These are phyloP conservation scores for Apiospora pterosperma DNA, from an alignment of 2,329 filamentous ascomycete genomes.

Conservation along the genomic window DNA sequence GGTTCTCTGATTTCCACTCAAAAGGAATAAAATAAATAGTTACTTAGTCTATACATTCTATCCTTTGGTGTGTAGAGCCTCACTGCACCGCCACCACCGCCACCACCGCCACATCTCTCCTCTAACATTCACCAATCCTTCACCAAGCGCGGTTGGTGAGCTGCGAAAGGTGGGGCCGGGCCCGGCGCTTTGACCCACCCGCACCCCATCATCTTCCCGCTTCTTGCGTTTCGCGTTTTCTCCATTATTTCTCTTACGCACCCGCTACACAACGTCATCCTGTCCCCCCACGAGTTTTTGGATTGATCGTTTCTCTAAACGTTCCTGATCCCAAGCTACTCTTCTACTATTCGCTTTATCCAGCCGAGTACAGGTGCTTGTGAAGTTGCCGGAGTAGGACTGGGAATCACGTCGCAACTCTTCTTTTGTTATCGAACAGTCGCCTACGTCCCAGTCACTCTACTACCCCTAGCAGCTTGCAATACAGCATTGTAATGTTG, in stretches of 20 bases:
- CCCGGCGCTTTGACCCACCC: not conserved
- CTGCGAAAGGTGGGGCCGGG: not conserved
- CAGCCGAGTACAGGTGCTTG: too few relatives aligned
- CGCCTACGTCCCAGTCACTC: not conserved
- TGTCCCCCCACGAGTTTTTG: not conserved
- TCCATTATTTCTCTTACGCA: not conserved
- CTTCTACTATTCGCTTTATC: too few relatives aligned
- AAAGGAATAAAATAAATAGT: not conserved
- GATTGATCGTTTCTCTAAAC: not conserved
- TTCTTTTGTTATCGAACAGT: too few relatives aligned
- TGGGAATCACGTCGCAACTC: too few relatives aligned
- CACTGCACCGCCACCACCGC: too few relatives aligned
- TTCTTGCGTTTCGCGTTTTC: not conserved
- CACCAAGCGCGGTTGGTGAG: too few relatives aligned
- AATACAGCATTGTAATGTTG: not conserved
- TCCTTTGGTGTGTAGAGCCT: too few relatives aligned
- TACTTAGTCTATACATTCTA: too few relatives aligned
- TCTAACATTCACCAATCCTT: too few relatives aligned
- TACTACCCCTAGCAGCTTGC: not conserved
- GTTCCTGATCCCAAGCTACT: not conserved
- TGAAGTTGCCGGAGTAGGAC: too few relatives aligned
- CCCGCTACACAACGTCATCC: too few relatives aligned
- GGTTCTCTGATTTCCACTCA: not conserved
- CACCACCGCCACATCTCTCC: too few relatives aligned
- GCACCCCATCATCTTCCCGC: not conserved